phyloP scores from a whole-genome alignment of 345 rosid species.

The Bretschneidera sinensis region DNA sequence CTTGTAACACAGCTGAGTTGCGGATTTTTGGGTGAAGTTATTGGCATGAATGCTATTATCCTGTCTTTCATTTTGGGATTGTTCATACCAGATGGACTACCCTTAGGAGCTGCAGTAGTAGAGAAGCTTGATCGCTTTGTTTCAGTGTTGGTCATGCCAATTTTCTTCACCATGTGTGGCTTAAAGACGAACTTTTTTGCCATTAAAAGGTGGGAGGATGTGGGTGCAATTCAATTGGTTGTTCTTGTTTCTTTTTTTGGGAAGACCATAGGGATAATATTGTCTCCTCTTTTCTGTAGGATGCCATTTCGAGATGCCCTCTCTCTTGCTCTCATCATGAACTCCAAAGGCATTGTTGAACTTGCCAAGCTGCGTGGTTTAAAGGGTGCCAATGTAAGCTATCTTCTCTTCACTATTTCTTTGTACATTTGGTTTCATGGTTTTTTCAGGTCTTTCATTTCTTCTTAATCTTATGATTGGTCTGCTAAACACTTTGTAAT shows the following conservation, averaged over 20 bases:
- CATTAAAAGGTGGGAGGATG: too few species aligned
- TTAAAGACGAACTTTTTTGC: slow-evolving; percentile 13
- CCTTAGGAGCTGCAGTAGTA: slow-evolving; percentile 31
- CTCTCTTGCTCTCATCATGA: slow-evolving; percentile 37
- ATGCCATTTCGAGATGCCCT: slow-evolving; percentile 35
- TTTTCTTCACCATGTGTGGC: slow-evolving; percentile 26
- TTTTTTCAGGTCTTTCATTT: too few species aligned
- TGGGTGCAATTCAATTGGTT: slow-evolving; percentile 11
- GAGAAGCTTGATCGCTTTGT: slow-evolving; percentile 30
- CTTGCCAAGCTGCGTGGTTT: slow-evolving; percentile 19
- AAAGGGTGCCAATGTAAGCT: slow-evolving; percentile 22
- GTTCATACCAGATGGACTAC: slow-evolving; percentile 30
- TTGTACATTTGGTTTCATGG: too few species aligned
- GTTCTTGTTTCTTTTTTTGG: slow-evolving; percentile 15
- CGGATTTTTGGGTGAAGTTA: slow-evolving; percentile 27
- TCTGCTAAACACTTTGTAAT: too few species aligned
- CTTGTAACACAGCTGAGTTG: slow-evolving; percentile 23
- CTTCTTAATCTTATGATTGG: too few species aligned
- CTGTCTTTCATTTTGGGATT: slow-evolving; percentile 31
- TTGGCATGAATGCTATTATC: slow-evolving; percentile 18
- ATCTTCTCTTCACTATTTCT: too few species aligned
- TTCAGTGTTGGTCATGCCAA: slow-evolving; percentile 23
- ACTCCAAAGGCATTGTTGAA: slow-evolving; percentile 34
- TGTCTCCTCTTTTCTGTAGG: slow-evolving; percentile 26
- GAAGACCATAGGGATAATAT: slow-evolving; percentile 24